A percentile compares a stretch with the other conserved stretches of the same genome.
Conservation (phyloP, 2,329 filamentous ascomycete genomes). For the Berkeleyomyces rouxiae region DNA sequence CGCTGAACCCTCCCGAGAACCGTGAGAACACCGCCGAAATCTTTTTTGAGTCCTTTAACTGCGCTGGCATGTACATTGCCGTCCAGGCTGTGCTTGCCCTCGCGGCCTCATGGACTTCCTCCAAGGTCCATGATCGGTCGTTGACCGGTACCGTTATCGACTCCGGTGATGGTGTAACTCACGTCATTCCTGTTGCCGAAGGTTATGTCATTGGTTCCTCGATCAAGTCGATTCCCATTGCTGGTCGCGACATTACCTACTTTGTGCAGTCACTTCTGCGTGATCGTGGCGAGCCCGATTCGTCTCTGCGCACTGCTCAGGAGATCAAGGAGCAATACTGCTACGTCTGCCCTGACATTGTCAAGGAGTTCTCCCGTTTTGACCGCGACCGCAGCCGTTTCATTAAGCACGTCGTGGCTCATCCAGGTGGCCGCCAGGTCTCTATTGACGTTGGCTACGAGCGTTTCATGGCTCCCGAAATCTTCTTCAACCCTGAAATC, state of each 20-base stretch:
- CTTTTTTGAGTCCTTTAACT: slow-evolving; percentile 99
- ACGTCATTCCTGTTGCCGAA: slow-evolving; percentile 96
- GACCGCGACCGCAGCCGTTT: slow-evolving; percentile 87
- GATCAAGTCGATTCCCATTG: slow-evolving; percentile 97
- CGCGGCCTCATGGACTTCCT: slow-evolving; percentile 95
- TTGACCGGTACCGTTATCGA: slow-evolving; percentile 96
- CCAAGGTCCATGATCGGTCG: slow-evolving; percentile 90
- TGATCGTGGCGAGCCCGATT: slow-evolving; percentile 92
- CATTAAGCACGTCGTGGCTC: slow-evolving; percentile 71
- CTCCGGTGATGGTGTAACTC: slow-evolving; percentile 94
- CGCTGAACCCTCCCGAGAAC: slow-evolving; percentile 94
- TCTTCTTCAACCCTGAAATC: slow-evolving; percentile 99
- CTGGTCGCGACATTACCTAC: slow-evolving; percentile 94
- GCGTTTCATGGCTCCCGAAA: slow-evolving; percentile 92
- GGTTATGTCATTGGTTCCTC: slow-evolving; percentile 98
- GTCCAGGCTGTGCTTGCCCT: slow-evolving; percentile 94
- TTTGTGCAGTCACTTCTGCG: slow-evolving; percentile 93
- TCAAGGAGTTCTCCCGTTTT: slow-evolving; percentile 93
- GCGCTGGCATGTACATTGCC: slow-evolving; percentile 94
- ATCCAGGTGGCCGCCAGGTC: slow-evolving; percentile 71
- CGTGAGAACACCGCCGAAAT: slow-evolving; percentile 98
- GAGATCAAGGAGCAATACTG: slow-evolving; percentile 98
- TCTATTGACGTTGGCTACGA: slow-evolving; percentile 92
- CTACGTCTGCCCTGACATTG: slow-evolving; percentile 95
- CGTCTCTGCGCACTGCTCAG: slow-evolving; percentile 90